phyloP scores from a whole-genome alignment of 176 grass and related monocot genomes.

The Zoysia pacifica region DNA sequence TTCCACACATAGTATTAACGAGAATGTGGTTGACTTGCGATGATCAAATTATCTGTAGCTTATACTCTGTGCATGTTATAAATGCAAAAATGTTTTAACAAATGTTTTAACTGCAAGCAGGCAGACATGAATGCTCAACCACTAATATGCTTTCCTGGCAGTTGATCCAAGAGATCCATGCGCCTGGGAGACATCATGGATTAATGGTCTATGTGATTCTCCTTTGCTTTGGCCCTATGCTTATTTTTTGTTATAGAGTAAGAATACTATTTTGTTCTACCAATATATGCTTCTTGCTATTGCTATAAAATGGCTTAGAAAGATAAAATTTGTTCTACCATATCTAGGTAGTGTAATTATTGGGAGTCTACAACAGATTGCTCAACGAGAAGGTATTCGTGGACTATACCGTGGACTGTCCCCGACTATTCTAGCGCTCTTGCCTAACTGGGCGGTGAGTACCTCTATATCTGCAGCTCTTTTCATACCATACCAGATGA shows the following conservation, averaged over 20 bases:
- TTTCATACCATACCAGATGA: not conserved
- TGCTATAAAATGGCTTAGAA: not conserved
- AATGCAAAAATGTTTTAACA: conserved; percentile 16
- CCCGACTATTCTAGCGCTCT: conserved; percentile 78
- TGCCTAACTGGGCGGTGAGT: conserved; percentile 99
- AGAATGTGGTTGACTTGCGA: not conserved
- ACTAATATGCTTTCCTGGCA: not conserved
- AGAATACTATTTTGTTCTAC: not conserved
- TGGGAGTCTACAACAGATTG: conserved; percentile 86
- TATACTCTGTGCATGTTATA: not conserved
- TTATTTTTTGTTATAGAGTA: conserved; percentile 23
- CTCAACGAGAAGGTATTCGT: conserved; percentile 73
- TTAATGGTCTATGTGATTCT: not conserved
- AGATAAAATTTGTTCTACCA: conserved; percentile 31
- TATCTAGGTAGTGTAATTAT: conserved; percentile 83
- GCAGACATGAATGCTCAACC: not conserved
- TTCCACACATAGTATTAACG: not conserved
- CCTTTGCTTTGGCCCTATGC: conserved; percentile 16
- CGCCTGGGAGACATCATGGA: not conserved
- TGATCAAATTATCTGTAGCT: not conserved
- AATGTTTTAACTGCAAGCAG: not conserved
- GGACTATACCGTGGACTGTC: conserved; percentile 94
- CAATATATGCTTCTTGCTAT: not conserved
- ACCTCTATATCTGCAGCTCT: conserved; percentile 27
- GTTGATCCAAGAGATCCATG: not conserved